Evolutionary conservation across 2,329 filamentous ascomycete species (phyloP), one percentile per base, ranked within the genome.

Genomic region (Sclerotinia glacialis): DNA sequence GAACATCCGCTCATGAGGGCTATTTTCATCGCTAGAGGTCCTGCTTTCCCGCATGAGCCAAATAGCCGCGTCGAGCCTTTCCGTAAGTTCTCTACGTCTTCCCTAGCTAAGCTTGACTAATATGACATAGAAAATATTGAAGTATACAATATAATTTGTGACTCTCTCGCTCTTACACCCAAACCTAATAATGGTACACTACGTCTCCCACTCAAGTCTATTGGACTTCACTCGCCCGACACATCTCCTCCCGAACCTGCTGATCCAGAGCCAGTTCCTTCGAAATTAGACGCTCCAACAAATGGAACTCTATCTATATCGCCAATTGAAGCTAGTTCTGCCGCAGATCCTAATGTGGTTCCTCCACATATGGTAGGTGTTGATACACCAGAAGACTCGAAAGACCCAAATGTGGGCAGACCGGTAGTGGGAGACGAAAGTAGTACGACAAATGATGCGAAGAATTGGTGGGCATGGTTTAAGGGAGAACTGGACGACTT

Each of bases 1-100:
- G 89, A 96, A 74, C 89, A 99, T 76, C 93, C 94, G 0, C 82
- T 99, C 54, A 99, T 99, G 95, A 83, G 95, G 49, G 94, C 95
- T 0, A 96, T 99, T 53, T 99, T 99, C 73, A 83, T 98, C 59
- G 95, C 95, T 1, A 83, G 92, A 49, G 95, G 95, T 0, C 95
- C 95, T 5, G 93, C 94, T 0, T 99, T 99, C 75, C 91, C 92
- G 0, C 93, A 97, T 73, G 80, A 85, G 49, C 87, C 91, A 0
- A 93, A 95, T 72, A 96, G 91, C 77, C 85, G 88, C 70, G 78
- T 98, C 42, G 86, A 91, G 42, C 82, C 83, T 4, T 98, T 98
- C 77, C 93, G 91, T 93, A 85, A 85, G 90, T 69, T 9, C 52
- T 6, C n/a, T 60, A 9, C 50, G 26, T 55, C 66, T 54, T 11